These are phyloP conservation scores for Batrachochytrium dendrobatidis DNA, from an alignment of 371 early-diverging fungal species.

Conservation along the genomic window DNA sequence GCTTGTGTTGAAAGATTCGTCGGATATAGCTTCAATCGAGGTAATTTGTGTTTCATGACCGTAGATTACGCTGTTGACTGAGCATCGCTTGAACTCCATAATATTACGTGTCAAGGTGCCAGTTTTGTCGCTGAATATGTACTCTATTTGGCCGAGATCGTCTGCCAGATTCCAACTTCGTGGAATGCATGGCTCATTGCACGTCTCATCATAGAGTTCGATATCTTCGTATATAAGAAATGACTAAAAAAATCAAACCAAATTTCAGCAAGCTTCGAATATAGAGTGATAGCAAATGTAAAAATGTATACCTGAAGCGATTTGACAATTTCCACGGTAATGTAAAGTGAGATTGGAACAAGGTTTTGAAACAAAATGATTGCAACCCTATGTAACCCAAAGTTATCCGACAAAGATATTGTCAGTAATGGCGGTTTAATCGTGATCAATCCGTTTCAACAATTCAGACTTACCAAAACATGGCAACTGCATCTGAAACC, in stretches of 20 bases:
- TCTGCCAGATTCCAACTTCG: constrained; percentile 76
- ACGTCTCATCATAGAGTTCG: constrained; percentile 77
- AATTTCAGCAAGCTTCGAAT: not conserved
- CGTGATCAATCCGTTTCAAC: not conserved
- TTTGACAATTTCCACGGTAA: constrained; percentile 90
- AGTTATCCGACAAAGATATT: not conserved
- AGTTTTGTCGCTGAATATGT: constrained; percentile 95
- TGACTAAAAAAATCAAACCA: constrained; percentile 32
- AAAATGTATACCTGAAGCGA: constrained; percentile 44
- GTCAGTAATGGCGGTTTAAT: not conserved
- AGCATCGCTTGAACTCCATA: constrained; percentile 71
- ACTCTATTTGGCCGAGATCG: constrained; percentile 84
- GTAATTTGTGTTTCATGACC: constrained; percentile 26
- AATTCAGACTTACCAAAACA: constrained; percentile 42
- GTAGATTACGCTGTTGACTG: constrained; percentile 75
- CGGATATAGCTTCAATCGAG: too few species aligned
- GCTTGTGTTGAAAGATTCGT: too few species aligned
- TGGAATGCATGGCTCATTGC: constrained; percentile 70
- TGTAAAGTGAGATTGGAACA: constrained; percentile 94
- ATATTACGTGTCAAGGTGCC: constrained; percentile 68
- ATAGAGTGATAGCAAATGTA: not conserved
- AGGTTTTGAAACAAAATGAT: constrained; percentile 69
- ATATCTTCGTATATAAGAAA: constrained; percentile 73
- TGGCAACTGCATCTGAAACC: constrained; percentile 22
- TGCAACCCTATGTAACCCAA: constrained; percentile 29